A percentile compares a stretch with the other conserved stretches of the same genome.
phyloP scores from a whole-genome alignment of 2,329 filamentous ascomycete genomes.

The Talaromyces sp. region DNA sequence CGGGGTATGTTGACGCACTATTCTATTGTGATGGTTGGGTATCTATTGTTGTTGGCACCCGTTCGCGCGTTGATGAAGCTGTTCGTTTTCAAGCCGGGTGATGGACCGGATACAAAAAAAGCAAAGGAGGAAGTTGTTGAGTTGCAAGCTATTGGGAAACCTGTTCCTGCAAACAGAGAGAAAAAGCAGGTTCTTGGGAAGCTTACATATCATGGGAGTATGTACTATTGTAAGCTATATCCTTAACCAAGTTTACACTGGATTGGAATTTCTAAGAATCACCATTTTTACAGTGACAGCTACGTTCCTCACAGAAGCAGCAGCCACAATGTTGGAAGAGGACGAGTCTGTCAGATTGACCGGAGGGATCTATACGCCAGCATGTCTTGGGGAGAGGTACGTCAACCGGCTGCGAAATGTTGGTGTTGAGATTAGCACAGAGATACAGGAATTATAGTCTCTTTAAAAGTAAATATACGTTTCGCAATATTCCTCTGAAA shows the following conservation, averaged over 20 bases:
- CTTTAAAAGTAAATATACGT: no score
- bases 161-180: not conserved
- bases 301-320: not conserved
- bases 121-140: not conserved
- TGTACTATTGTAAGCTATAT: not conserved
- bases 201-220: constrained; percentile 6
- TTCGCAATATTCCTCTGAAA: no score
- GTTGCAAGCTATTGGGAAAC: not conserved
- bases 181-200: not conserved
- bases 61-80: not conserved
- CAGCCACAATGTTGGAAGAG: not conserved
- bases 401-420: not conserved
- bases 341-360: not conserved
- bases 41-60: not conserved
- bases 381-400: not conserved
- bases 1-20: constrained; percentile 8
- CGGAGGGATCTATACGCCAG: not conserved
- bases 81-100: not conserved
- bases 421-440: not conserved
- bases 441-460: not conserved
- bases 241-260: not conserved
- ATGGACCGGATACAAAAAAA: not conserved
- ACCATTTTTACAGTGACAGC: not conserved
- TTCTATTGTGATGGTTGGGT: not conserved
- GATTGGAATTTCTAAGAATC: not conserved